Evolutionary conservation across 192 early-diverging fungal species (phyloP).

Genomic region (Coemansia sp.): DNA sequence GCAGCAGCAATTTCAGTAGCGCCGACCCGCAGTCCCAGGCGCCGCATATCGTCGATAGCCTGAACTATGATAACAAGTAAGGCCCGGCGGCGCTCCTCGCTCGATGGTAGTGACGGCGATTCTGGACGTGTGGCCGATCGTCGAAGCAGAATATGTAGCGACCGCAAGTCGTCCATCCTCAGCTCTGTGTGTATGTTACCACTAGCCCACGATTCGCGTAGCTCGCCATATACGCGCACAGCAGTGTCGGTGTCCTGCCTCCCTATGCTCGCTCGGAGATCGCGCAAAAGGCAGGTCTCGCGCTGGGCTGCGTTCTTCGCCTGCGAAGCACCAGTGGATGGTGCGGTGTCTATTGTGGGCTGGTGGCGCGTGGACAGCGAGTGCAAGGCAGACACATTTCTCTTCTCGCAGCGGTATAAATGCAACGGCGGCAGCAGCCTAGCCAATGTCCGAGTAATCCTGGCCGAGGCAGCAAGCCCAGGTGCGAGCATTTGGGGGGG

Average conservation of each 20-base stretch:
- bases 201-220: neutral
- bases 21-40: slow-evolving; percentile 28
- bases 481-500: neutral
- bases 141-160: slow-evolving; percentile 27
- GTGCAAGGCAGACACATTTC: neutral
- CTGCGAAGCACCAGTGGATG: too few relatives aligned
- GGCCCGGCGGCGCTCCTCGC: neutral
- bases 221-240: slow-evolving; percentile 11
- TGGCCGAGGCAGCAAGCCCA: slow-evolving; percentile 1
- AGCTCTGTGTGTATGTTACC: neutral
- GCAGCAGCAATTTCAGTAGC: slow-evolving; percentile 39
- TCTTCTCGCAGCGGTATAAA: neutral
- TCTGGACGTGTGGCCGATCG: neutral
- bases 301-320: too few relatives aligned
- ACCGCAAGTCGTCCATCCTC: slow-evolving; percentile 22
- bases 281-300: neutral
- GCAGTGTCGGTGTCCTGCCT: neutral
- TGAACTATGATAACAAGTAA: slow-evolving; percentile 4
- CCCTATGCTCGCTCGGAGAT: neutral
- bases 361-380: neutral
- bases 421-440: neutral
- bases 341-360: neutral
- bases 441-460: neutral
- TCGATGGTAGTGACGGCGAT: neutral
- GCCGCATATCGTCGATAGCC: slow-evolving; percentile 36